Evolutionary conservation across 306 rosid genomes (phyloP).

Genomic region (Sphenostylis stenocarpa): DNA sequence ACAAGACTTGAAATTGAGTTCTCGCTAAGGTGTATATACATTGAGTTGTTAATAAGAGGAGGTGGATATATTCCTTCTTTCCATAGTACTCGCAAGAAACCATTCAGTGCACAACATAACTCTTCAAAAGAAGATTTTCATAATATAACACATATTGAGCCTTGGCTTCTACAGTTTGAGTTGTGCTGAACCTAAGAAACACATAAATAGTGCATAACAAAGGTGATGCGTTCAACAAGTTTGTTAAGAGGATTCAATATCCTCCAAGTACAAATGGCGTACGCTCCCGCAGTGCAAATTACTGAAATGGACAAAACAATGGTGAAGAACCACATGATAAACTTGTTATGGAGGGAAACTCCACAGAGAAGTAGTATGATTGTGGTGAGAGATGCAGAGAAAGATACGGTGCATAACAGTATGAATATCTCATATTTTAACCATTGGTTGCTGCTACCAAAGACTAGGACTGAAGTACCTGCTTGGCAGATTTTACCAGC

Average conservation of each 20-base stretch:
- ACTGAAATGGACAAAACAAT: slow-evolving; percentile 12
- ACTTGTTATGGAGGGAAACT: background rate
- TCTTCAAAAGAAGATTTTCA: too few species aligned
- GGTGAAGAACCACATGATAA: slow-evolving; percentile 11
- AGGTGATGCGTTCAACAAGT: fast-evolving
- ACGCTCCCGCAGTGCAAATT: background rate
- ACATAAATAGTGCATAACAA: too few species aligned
- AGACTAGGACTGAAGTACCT: slow-evolving; percentile 35
- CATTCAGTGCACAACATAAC: too few species aligned
- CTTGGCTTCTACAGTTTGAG: too few species aligned
- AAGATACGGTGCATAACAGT: slow-evolving; percentile 28
- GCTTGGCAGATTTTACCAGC: background rate
- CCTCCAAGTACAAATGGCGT: slow-evolving; percentile 6
- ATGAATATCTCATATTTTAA: background rate
- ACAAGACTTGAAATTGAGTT: too few species aligned
- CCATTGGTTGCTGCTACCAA: background rate
- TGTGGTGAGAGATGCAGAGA: slow-evolving; percentile 26
- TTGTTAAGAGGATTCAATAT: background rate
- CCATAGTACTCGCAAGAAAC: too few species aligned
- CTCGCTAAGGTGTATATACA: too few species aligned
- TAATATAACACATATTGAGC: too few species aligned
- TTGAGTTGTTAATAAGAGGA: too few species aligned
- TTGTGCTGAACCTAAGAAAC: too few species aligned
- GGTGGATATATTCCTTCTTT: too few species aligned
- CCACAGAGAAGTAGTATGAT: slow-evolving; percentile 25